A percentile compares a stretch with the other conserved stretches of the same genome.
phyloP scores from a whole-genome alignment of 805 yeast genomes.

The Nematodospora valgi region DNA sequence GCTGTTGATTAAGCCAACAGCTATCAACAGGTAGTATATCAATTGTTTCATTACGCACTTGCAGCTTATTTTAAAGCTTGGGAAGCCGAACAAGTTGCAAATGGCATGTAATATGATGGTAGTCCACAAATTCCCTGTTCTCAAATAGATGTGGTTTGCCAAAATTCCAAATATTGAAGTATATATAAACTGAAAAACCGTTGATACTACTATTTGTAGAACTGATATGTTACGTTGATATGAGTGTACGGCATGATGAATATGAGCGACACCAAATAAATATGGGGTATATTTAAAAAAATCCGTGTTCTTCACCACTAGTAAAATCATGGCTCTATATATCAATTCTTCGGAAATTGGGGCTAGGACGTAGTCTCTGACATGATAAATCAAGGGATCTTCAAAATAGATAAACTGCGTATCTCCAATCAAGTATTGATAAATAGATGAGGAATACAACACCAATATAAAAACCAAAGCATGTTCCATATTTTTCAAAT shows the following conservation, averaged over 20 bases:
- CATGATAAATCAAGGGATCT: conserved; percentile 3
- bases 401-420: conserved; percentile 2
- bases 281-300: conserved; percentile 50
- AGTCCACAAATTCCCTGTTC: conserved; percentile 52
- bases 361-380: conserved; percentile 62
- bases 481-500: conserved; percentile 12
- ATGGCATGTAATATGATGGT: conserved; percentile 57
- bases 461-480: conserved; percentile 20
- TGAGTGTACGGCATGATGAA: conserved; percentile 65
- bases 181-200: conserved; percentile 55
- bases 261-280: conserved; percentile 73
- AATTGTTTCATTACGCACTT: too few relatives aligned
- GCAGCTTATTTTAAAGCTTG: conserved; percentile 35
- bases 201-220: conserved; percentile 27
- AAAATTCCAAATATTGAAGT: conserved; percentile 72
- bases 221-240: conserved; percentile 25
- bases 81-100: conserved; percentile 73
- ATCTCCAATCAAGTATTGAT: conserved; percentile 22
- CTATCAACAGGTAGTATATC: too few relatives aligned
- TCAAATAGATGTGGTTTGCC: conserved; percentile 54
- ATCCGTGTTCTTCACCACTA: conserved; percentile 8
- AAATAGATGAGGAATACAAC: conserved; percentile 49
- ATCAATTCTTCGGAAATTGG: conserved; percentile 79
- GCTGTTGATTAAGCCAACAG: too few relatives aligned
- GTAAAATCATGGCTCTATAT: conserved; percentile 50